Evolutionary conservation across 2,329 filamentous ascomycete genomes (phyloP).

Genomic region (Microcyclospora pomicola): DNA sequence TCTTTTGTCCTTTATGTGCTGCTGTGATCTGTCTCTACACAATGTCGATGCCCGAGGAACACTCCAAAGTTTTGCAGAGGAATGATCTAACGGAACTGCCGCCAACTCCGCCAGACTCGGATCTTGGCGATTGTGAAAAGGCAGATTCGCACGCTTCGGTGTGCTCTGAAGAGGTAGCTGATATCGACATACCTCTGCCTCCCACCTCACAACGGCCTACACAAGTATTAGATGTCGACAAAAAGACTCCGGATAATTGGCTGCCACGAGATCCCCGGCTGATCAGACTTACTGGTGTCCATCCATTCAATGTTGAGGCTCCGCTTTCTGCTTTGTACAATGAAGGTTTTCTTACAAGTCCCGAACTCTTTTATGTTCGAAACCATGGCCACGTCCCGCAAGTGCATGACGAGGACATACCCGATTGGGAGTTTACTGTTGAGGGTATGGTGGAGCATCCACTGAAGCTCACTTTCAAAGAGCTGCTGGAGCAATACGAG

Average conservation of each 20-base stretch:
- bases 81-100: conserved; percentile 5
- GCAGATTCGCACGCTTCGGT: conserved; percentile 8
- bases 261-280: conserved; percentile 67
- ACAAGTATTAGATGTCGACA: conserved; percentile 57
- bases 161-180: conserved; percentile 45
- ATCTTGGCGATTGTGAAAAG: conserved; percentile 16
- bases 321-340: conserved; percentile 67
- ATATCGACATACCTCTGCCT: conserved; percentile 49
- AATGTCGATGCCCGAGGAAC: too few relatives aligned
- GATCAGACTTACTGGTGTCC: conserved; percentile 73
- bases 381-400: conserved; percentile 77
- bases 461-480: conserved; percentile 54
- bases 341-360: conserved; percentile 71
- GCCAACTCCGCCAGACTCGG: conserved; percentile 25
- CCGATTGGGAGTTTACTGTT: conserved; percentile 69
- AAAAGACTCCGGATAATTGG: conserved; percentile 71
- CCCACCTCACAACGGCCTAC: conserved; percentile 46
- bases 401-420: conserved; percentile 56
- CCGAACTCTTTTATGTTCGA: conserved; percentile 79
- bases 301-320: conserved; percentile 84
- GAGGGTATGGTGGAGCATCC: conserved; percentile 78
- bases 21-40: too few relatives aligned
- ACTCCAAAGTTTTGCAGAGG: background rate
- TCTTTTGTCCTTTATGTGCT: too few relatives aligned
- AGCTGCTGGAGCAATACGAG: conserved; percentile 60